These are phyloP conservation scores for Blastobotrys parvus DNA, from an alignment of 805 yeast genomes.

Conservation along the genomic window DNA sequence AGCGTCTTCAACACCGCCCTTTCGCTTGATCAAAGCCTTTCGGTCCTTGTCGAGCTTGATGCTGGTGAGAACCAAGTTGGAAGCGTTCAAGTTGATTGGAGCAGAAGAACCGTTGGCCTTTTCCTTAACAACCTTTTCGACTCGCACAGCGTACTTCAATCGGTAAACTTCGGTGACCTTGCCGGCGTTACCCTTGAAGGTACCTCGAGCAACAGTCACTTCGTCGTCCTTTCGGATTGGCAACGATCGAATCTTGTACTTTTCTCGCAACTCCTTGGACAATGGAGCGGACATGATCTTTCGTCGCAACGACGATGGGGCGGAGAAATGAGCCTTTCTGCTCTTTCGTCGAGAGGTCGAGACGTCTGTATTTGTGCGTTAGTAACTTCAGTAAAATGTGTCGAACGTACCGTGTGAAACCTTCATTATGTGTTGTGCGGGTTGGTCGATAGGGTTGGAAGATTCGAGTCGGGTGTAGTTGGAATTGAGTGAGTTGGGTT, in stretches of 20 bases:
- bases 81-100: conserved; percentile 96
- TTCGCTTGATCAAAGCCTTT: conserved; percentile 93
- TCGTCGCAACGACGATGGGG: conserved; percentile 96
- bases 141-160: conserved; percentile 93
- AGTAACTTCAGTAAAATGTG: not conserved
- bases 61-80: conserved; percentile 98
- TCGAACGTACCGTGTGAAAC: conserved; percentile 46
- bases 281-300: conserved; percentile 94
- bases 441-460: conserved; percentile 1
- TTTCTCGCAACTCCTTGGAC: conserved; percentile 96
- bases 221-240: conserved; percentile 98
- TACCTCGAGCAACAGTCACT: conserved; percentile 94
- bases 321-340: conserved; percentile 99
- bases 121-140: conserved; percentile 95
- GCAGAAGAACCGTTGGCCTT: conserved; percentile 97
- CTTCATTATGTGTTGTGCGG: conserved; percentile 39
- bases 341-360: conserved; percentile 98
- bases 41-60: conserved; percentile 98
- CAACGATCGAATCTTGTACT: conserved; percentile 90
- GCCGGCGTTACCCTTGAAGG: conserved; percentile 99
- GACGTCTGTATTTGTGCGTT: conserved; percentile 60
- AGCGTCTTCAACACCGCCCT: conserved; percentile 79
- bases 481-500: no score
- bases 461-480: no score
- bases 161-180: conserved; percentile 97